Conservation (phyloP, 441 rosid species). For the Pelargonium citronellum region DNA sequence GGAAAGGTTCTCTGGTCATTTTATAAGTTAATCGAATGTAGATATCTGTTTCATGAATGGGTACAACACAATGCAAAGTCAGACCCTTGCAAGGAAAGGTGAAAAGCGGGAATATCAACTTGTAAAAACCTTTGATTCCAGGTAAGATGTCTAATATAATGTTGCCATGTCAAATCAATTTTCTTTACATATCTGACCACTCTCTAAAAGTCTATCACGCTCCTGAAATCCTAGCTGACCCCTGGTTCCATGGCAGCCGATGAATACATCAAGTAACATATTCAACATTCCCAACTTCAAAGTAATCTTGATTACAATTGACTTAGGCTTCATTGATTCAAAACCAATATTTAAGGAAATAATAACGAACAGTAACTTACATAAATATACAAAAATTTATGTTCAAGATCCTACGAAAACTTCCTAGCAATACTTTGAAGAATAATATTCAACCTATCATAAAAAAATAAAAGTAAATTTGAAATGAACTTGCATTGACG, state of each 20-base stretch:
- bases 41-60: background rate
- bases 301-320: background rate
- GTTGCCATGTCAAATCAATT: background rate
- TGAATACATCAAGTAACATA: background rate
- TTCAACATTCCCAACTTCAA: background rate
- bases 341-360: background rate
- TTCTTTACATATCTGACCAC: background rate
- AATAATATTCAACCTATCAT: slow-evolving; percentile 6
- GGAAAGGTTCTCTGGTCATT: background rate
- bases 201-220: background rate
- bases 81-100: background rate
- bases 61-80: background rate
- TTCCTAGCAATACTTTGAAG: background rate
- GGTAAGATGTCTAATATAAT: too few relatives aligned
- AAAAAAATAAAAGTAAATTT: background rate
- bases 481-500: slow-evolving; percentile 5
- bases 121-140: background rate
- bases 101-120: background rate
- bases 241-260: background rate
- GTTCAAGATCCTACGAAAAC: background rate
- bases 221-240: background rate
- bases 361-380: background rate
- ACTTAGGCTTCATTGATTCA: background rate
- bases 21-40: background rate
- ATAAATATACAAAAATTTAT: background rate